Conservation (phyloP, 768 basidiomycete species). For the Termitomyces sp. region DNA sequence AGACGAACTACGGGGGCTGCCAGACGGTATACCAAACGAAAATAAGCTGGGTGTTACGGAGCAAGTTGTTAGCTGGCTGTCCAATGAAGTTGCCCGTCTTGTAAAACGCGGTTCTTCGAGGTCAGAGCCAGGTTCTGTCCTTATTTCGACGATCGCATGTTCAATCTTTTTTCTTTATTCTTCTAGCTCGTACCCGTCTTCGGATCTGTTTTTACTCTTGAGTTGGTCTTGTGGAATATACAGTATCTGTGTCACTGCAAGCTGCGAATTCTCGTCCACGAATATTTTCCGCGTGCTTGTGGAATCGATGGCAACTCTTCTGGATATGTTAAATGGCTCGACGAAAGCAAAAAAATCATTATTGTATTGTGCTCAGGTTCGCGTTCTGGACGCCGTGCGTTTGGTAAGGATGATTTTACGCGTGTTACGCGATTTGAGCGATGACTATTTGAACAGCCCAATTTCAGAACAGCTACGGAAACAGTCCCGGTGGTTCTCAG, state of each 20-base stretch:
- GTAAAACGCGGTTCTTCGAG: constrained; percentile 50
- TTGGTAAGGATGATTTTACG: constrained; percentile 38
- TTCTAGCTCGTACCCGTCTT: constrained; percentile 49
- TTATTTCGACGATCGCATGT: not conserved
- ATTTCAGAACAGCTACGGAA: no score
- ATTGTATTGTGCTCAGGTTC: constrained; percentile 56
- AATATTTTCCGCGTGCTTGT: constrained; percentile 51
- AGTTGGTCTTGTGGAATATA: constrained; percentile 71
- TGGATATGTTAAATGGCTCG: constrained; percentile 58
- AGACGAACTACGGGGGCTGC: constrained; percentile 51
- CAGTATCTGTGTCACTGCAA: constrained; percentile 40
- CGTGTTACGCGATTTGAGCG: not conserved
- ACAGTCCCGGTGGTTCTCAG: constrained; percentile 48
- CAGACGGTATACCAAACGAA: constrained; percentile 35
- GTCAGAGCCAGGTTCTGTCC: constrained; percentile 35
- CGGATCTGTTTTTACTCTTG: constrained; percentile 65
- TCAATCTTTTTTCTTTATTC: constrained; percentile 1
- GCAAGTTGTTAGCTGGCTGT: constrained; percentile 74
- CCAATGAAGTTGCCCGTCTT: constrained; percentile 59
- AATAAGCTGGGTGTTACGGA: constrained; percentile 59
- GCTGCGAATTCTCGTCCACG: constrained; percentile 42
- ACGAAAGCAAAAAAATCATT: constrained; percentile 54
- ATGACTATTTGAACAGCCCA: constrained; percentile 22
- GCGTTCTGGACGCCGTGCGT: constrained; percentile 64
- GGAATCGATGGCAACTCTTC: constrained; percentile 51